Evolutionary conservation across 805 yeast species (phyloP).

Genomic region (Vanderwaltozyma polyspora): DNA sequence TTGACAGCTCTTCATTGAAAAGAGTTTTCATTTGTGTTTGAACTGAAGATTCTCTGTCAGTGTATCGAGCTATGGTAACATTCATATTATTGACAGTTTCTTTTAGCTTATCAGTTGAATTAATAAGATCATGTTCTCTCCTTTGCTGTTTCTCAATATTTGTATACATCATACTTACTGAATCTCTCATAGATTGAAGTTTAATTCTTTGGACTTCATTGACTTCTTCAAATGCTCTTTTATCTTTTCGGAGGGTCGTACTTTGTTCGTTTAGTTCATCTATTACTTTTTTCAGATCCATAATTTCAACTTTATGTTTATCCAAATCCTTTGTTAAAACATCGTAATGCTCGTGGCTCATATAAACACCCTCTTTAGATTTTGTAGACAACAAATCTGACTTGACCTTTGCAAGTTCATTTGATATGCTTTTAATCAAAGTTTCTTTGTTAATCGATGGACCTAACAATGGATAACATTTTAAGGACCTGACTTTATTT

Average conservation of each 20-base stretch:
- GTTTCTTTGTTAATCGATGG: slow-evolving; percentile 43
- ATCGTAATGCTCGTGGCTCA: slow-evolving; percentile 50
- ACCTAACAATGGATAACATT: slow-evolving; percentile 57
- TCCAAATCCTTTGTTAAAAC: slow-evolving; percentile 38
- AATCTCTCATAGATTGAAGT: slow-evolving; percentile 15
- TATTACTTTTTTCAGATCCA: slow-evolving; percentile 33
- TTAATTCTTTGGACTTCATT: slow-evolving; percentile 20
- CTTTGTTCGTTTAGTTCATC: slow-evolving; percentile 31
- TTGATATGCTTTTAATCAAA: slow-evolving; percentile 36
- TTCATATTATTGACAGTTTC: slow-evolving; percentile 14
- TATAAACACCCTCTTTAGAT: slow-evolving; percentile 49
- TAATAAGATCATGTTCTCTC: slow-evolving; percentile 20
- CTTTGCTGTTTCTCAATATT: slow-evolving; percentile 18
- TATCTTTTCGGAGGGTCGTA: slow-evolving; percentile 20
- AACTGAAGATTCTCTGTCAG: slow-evolving; percentile 22
- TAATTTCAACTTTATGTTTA: slow-evolving; percentile 37
- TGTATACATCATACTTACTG: slow-evolving; percentile 15
- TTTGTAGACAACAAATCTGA: slow-evolving; percentile 52
- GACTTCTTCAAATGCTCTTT: slow-evolving; percentile 18
- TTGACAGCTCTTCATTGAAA: slow-evolving; percentile 11
- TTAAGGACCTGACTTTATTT: slow-evolving; percentile 69
- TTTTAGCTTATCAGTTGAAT: slow-evolving; percentile 13
- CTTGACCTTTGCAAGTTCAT: slow-evolving; percentile 33
- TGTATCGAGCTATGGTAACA: slow-evolving; percentile 11
- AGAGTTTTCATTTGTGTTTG: slow-evolving; percentile 3